Evolutionary conservation across 2,329 filamentous ascomycete species (phyloP), one percentile per base, ranked within the genome.

Genomic region (Bipolaris zeicola): DNA sequence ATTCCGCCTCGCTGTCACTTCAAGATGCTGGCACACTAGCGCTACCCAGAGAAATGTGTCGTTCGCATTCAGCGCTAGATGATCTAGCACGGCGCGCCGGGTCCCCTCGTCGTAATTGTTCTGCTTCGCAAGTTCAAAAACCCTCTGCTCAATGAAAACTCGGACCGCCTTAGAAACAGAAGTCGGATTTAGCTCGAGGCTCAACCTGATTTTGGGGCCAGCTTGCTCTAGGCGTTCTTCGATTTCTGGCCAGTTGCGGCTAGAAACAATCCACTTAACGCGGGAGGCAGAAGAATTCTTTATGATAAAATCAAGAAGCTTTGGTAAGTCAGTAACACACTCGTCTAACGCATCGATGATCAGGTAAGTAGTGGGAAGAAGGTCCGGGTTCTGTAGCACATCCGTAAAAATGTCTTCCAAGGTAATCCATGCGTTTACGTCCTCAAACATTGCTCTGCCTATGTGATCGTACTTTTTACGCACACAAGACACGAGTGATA

Each of bases 341-440:
- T 28, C 26, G 26, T 28, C 26, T 28, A 28, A 3, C 26, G 7
- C 8, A 28, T 28, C 26, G 26, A 28, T 28, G 26, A 28, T 28
- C 8, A 28, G 26, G 26, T 28, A 28, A 8, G 26, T 28, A 28
- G 8, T 28, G 10, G 8, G 26, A 28, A 4, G 26, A 28, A 28
- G 26, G 7, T 2, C 64, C 1, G 58, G 50, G 43, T 81, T 77
- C 16, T 70, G n/a, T 2, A 84, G 54, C 10, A 84, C 79, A 4
- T 63, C 57, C 0, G n/a, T 55, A 0, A 83, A 72, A 3, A 82
- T 76, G 1, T 71, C 52, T 0, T 63, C 22, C 36, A 64, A 18
- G 11, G 44, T 45, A 10, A 51, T 11, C 59, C 54, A 61, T 5
- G 55, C 55, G 68, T 79, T 79, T 0, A 38, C 16, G 46, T 75